A percentile compares a stretch with the other conserved stretches of the same genome.
These are phyloP conservation scores for Boletus tylopilopsis DNA, from an alignment of 768 basidiomycete species.

Conservation along the genomic window DNA sequence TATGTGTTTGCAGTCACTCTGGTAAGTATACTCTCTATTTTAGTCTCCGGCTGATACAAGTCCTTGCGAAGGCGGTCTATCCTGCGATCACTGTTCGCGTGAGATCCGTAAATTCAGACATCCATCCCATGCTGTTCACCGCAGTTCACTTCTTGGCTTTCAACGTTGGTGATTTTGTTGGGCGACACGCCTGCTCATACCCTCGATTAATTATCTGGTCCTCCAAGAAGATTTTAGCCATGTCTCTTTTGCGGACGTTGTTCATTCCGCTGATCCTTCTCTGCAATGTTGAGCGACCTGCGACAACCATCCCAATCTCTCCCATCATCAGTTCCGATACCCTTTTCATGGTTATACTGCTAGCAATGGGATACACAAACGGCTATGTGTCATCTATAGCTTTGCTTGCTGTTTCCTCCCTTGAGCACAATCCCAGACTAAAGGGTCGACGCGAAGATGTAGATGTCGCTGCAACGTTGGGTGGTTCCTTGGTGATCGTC, in stretches of 20 bases:
- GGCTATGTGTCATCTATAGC: conserved; percentile 76
- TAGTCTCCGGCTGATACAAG: conserved; percentile 1
- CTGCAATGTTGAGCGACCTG: conserved; percentile 72
- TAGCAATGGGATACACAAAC: conserved; percentile 73
- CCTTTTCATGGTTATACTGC: conserved; percentile 68
- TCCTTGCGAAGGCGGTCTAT: conserved; percentile 63
- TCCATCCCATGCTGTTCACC: conserved; percentile 81
- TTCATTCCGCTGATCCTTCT: conserved; percentile 87
- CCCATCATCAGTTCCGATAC: conserved; percentile 70
- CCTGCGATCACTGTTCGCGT: conserved; percentile 84
- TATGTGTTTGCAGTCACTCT: conserved; percentile 79
- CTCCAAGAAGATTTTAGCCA: conserved; percentile 51
- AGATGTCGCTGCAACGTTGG: conserved; percentile 80
- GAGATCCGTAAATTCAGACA: conserved; percentile 54
- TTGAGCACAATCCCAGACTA: conserved; percentile 73
- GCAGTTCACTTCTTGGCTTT: conserved; percentile 75
- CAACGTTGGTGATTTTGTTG: conserved; percentile 68
- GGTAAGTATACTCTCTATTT: conserved; percentile 40
- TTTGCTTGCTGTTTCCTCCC: conserved; percentile 80
- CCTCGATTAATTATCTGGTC: conserved; percentile 68
- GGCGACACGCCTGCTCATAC: conserved; percentile 65
- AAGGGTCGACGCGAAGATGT: conserved; percentile 71
- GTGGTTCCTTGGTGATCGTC: conserved; percentile 72
- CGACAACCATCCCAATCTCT: conserved; percentile 22
- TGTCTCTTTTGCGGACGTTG: conserved; percentile 68